Evolutionary conservation across 2,329 filamentous ascomycete species (phyloP), one percentile per base, ranked within the genome.

Genomic region (Aspergillus sojae): DNA sequence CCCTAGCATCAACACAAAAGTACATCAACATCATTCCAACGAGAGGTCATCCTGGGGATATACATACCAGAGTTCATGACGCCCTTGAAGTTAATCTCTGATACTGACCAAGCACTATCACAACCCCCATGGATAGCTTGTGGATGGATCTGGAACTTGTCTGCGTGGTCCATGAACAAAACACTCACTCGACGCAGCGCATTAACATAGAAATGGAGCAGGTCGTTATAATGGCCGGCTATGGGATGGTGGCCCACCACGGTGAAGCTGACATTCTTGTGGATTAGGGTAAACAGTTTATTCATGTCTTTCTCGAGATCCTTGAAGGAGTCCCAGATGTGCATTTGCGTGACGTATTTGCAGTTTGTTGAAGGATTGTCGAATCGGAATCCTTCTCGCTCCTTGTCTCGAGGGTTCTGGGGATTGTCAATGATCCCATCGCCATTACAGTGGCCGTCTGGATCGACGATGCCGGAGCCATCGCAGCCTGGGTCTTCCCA

Each of bases 181-280:
- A 72, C 63, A 34, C 69, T 72, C 12, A 76, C 71, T 16, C 74
- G 66, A 9, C 72, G 67, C 32, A 77, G 58, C 3, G 74, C 74
- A 58, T 77, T 76, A 48, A 77, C 72, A 26, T 73, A 75, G 55
- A 76, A 76, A 66, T 76, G 73, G 58, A 74, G 61, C 59, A 76
- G 64, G 30, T 76, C 74, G 30, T 68, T 60, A 41, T 77, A 77
- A 54, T 67, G 71, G 2, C 75, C 75, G 9, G 74, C 73, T 21
- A 75, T 70, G 2, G 75, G 74, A 45, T 76, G 74, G 54, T 75
- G 71, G 14, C 74, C 74, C 12, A 76, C 69, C 12, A 77, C 72
- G 1, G 72, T 74, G 61, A 76, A 76, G 50, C 62, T 68, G 32
- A 76, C 73, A 50, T 76, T 67, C 58, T 74, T 75, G 61, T 75